These are phyloP conservation scores for Candida ponderosae DNA, from an alignment of 805 yeast genomes.

Conservation along the genomic window DNA sequence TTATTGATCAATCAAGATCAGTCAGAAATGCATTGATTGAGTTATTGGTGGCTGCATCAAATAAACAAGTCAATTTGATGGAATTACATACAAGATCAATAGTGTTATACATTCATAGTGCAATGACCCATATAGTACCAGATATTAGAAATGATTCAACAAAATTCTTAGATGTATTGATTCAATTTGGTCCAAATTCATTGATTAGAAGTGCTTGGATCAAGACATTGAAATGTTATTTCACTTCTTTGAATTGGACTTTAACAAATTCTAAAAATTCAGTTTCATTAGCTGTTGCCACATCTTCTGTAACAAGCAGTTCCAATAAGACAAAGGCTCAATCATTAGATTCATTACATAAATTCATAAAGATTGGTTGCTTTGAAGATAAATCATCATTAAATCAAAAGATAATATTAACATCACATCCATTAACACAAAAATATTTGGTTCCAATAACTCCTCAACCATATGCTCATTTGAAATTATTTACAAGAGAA, in stretches of 20 bases:
- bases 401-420: conserved; percentile 9
- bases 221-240: conserved; percentile 58
- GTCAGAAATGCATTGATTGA: conserved; percentile 54
- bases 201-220: conserved; percentile 59
- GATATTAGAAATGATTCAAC: conserved; percentile 72
- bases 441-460: conserved; percentile 46
- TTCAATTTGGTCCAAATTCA: conserved; percentile 47
- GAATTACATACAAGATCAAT: conserved; percentile 52
- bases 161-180: conserved; percentile 50
- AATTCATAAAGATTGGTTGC: conserved; percentile 38
- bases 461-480: conserved; percentile 57
- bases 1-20: conserved; percentile 48
- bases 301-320: conserved; percentile 18
- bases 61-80: conserved; percentile 44
- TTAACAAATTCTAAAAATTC: conserved; percentile 24
- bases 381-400: conserved; percentile 11
- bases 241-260: conserved; percentile 73
- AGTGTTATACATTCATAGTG: conserved; percentile 74
- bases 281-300: conserved; percentile 24
- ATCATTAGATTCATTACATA: conserved; percentile 29
- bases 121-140: conserved; percentile 87
- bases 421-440: conserved; percentile 39
- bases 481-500: conserved; percentile 49
- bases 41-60: conserved; percentile 39
- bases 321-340: conserved; percentile 14